A percentile compares a stretch with the other conserved stretches of the same genome.
phyloP scores from a whole-genome alignment of 495 filamentous ascomycete genomes.

The Xeromyces bisporus region DNA sequence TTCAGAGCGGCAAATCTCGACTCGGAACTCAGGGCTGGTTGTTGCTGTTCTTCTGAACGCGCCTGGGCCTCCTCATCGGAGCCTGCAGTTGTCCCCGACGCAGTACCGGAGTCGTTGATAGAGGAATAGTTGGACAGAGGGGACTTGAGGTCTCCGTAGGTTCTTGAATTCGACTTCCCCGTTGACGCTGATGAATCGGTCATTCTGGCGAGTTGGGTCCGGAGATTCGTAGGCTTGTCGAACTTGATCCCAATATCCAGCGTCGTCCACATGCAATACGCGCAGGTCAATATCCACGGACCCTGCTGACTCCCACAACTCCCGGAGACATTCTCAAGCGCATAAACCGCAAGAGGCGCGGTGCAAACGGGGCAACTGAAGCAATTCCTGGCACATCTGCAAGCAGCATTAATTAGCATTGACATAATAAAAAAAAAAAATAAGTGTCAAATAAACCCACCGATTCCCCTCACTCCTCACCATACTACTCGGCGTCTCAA shows the following conservation, averaged over 20 bases:
- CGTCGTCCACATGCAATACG: constrained; percentile 83
- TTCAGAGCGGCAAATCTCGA: constrained; percentile 40
- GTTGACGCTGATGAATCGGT: constrained; percentile 16
- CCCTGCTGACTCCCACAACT: constrained; percentile 31
- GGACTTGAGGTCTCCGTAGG: constrained; percentile 24
- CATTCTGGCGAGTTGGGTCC: constrained; percentile 49
- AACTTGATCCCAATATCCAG: constrained; percentile 81
- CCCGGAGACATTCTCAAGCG: constrained; percentile 35
- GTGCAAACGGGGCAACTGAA: constrained; percentile 86
- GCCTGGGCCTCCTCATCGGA: constrained; percentile 3
- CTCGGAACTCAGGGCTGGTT: constrained; percentile 17
- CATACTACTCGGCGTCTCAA: constrained; percentile 81
- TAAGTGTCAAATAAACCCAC: constrained; percentile 29
- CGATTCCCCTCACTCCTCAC: constrained; percentile 84
- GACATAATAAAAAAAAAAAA: constrained; percentile 1
- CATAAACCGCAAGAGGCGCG: constrained; percentile 57
- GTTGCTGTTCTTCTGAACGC: constrained; percentile 10
- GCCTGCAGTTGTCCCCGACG: not conserved
- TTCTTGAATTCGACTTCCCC: constrained; percentile 17
- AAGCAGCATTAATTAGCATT: constrained; percentile 3
- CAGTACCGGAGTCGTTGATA: constrained; percentile 13
- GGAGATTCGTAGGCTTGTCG: constrained; percentile 71
- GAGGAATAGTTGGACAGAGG: constrained; percentile 23
- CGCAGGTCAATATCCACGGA: constrained; percentile 67
- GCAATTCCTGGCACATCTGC: constrained; percentile 82